Conservation (phyloP, 129 eudicot species). For the Lonicera japonica region DNA sequence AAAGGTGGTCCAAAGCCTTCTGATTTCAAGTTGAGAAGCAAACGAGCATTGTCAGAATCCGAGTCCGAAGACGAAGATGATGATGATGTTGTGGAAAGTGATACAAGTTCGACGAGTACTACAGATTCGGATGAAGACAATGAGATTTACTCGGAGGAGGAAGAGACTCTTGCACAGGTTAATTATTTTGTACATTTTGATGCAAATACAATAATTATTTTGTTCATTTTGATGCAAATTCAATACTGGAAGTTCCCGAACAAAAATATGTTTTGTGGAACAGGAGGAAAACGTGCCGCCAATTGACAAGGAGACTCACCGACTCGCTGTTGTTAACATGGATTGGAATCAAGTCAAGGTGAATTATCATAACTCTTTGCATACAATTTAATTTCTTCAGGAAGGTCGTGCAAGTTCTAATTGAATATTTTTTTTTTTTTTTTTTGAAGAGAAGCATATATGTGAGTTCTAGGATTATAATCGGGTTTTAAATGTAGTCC, state of each 20-base stretch:
- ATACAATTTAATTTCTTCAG: not conserved
- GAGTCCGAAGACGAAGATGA: slow-evolving; percentile 29
- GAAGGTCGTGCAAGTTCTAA: too few relatives aligned
- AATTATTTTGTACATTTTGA: not conserved
- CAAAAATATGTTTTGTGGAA: slow-evolving; percentile 9
- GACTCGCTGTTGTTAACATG: slow-evolving; percentile 81
- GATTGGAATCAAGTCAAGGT: slow-evolving; percentile 94
- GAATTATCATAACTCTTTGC: not conserved
- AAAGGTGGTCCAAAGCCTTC: slow-evolving; percentile 6
- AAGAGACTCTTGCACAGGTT: slow-evolving; percentile 24
- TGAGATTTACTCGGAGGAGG: slow-evolving; percentile 36
- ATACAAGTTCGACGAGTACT: slow-evolving; percentile 26
- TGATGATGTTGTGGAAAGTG: slow-evolving; percentile 20
- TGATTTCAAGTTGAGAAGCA: slow-evolving; percentile 12
- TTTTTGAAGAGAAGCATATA: too few relatives aligned
- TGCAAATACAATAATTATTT: not conserved
- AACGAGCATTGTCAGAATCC: slow-evolving; percentile 13
- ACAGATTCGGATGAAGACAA: slow-evolving; percentile 55
- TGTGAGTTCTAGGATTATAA: too few relatives aligned
- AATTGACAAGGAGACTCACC: slow-evolving; percentile 75
- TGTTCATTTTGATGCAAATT: not conserved
- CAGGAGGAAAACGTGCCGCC: slow-evolving; percentile 76
- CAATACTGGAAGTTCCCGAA: not conserved
- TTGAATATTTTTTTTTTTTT: too few relatives aligned
- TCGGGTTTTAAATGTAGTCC: too few relatives aligned